Evolutionary conservation across 768 basidiomycete species (phyloP), one percentile per base, ranked within the genome.

Genomic region (Tricholoma saponaceum): DNA sequence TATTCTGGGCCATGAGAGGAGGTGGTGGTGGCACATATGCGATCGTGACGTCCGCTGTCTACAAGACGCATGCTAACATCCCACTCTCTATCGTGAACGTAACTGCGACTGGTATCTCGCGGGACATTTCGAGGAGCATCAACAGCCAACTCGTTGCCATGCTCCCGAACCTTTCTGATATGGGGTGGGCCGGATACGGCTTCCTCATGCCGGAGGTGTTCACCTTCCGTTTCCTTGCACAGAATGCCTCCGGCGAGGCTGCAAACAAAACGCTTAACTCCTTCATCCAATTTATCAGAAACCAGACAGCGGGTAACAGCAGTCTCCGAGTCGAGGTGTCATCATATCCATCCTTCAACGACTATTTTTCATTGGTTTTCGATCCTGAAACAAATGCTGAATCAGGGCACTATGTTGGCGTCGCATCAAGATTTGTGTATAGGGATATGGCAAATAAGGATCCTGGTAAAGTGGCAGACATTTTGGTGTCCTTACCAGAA

Each of bases 1-100:
- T 81, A 0, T 79, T 77, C 64, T 79, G 72, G 68, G 78, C 75
- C 0, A 58, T 80, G 12, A 66, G 76, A 10, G 79, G 79, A 10
- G 77, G 78, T 0, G 78, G 74, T 1, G 73, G 74, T 1, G 67
- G 67, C 16, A 71, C 72, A 0, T 75, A 70, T 49, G 75, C 37
- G 1, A 54, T 54, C 16, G 37, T 54, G 23, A 54, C 52, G 23
- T 54, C 52, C 1, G 16, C 18, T 10, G 30, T 43, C 25, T 54
- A 54, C 43, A 41, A 5, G 37, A 54, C 52, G 2, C 20, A 54
- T 22, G 25, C 25, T 26, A n/a, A 22, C 33, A 39, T 35, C 39
- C 18, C 52, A 12, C 26, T 25, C 39, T 5, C 16, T 23, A 13
- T 14, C 35, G n/a, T n/a, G n/a, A n/a, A n/a, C n/a, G 28, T 54